Base-by-base conservation (phyloP, 2,329 filamentous ascomycete genomes). In the Aspergillus ochraceoroseus region DNA sequence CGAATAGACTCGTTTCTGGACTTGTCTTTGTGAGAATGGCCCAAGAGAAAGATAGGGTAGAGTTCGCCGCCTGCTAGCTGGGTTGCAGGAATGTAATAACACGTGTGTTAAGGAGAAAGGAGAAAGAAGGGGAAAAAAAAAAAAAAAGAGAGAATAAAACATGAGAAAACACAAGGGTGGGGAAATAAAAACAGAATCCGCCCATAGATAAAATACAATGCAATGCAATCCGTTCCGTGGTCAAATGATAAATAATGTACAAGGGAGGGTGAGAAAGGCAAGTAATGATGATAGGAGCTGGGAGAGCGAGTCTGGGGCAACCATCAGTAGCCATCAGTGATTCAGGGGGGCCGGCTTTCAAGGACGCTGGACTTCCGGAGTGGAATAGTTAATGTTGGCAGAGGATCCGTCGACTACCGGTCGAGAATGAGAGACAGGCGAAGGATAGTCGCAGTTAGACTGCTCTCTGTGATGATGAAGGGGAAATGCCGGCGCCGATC, bases 401-500 rank as follows among this genome's bases (percentile, higher is more conserved):
- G n/a, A 23, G 27, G 14, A 32, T 40, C 40, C 32, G 45, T 40
- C 23, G 35, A 26, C 23, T 32, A 33, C 36, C 39, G 37, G 42
- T 50, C 48, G 39, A 48, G 47, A 49, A 43, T 32, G 32, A 44
- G 33, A 33, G 32, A 43, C 30, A 17, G 7, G 30, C 17, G 32
- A 44, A 32, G 22, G 33, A 47, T 28, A 36, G 37, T 22, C 27
- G 33, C 22, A 18, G 37, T 39, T 39, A 39, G 37, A 39, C 37
- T 13, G 36, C 20, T 29, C 28, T 25, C 31, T 33, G 18, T 19
- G 26, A 30, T 28, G 30, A 36, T 7, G 35, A 26, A 39, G 11
- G 15, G 32, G 8, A 20, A 32, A 30, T 43, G 33, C 33, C 27
- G 32, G 25, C 41, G 52, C 45, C 52, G 52, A 55, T 55, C 51